Base-by-base conservation (phyloP, 1,284 basidiomycete genomes). In the Boletus semigastroideus region DNA sequence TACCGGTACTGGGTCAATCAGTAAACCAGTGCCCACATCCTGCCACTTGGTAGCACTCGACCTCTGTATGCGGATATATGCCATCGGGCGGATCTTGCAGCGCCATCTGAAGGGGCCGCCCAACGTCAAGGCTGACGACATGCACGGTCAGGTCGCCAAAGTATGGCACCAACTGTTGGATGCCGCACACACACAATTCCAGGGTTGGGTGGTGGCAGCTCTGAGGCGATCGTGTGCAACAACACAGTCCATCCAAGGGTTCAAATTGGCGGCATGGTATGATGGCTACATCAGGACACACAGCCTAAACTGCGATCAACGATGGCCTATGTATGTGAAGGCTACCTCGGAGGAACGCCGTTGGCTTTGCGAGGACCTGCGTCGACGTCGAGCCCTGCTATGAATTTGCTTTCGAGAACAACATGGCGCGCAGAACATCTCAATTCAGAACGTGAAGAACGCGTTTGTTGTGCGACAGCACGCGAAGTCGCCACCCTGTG, bases 71-170 rank as follows among this genome's bases (percentile, higher is more conserved):
- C 22, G 43, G 47, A n/a, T 12, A 45, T 34, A 42, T 34, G 12
- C 50, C 51, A 51, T 61, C 59, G 20, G n/a, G 46, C 47, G 52
- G 60, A 60, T 53, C 59, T 64, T 31, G 43, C 53, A 53, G 53
- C 43, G 12, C 20, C 25, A 41, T 41, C 39, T 30, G 16, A 14
- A 16, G 38, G 12, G 10, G 13, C 36, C 28, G 40, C 34, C 44
- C 61, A 14, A 46, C 38, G 28, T 37, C 30, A 36, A 40, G 17
- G n/a, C n/a, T 40, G 48, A 47, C 42, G 34, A 49, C 25, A 40
- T 39, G 40, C 33, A n/a, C 14, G 17, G 28, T 46, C 33, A 31
- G 7, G 13, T 43, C 37, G 46, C 12, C 16, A 28, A 7, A 31
- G 28, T 14, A 52, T 47, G 49, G 58, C 34, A 12, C 48, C 48